Conservation (phyloP, 163 green algal species). For the Scenedesmus sp. region DNA sequence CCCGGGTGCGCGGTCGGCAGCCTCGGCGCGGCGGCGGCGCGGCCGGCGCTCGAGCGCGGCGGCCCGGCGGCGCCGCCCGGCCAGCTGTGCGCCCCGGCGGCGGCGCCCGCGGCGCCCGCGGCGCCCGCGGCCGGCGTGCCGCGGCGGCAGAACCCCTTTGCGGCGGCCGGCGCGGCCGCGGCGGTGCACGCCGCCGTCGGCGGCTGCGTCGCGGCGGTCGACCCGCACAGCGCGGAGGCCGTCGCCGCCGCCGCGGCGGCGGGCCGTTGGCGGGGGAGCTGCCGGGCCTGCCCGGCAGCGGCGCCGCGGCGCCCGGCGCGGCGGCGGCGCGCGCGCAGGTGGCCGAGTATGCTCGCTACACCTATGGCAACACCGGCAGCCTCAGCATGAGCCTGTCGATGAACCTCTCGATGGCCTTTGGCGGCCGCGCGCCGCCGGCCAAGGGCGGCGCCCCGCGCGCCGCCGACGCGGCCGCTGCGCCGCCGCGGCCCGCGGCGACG, state of each 20-base stretch:
- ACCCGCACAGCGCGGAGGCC: not conserved
- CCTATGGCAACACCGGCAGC: not conserved
- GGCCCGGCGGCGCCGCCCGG: not conserved
- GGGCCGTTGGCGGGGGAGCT: too few relatives aligned
- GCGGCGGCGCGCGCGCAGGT: too few relatives aligned
- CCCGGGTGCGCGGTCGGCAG: too few relatives aligned
- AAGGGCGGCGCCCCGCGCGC: not conserved
- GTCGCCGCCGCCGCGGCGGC: constrained; percentile 5
- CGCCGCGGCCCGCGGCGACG: not conserved
- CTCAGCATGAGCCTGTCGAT: not conserved
- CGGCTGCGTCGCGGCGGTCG: constrained; percentile 26
- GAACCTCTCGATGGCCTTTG: constrained; percentile 9
- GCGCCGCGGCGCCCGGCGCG: too few relatives aligned
- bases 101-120: not conserved
- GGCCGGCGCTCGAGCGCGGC: not conserved
- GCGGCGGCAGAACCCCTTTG: constrained; percentile 37
- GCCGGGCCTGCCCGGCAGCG: too few relatives aligned
- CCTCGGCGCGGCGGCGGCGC: constrained; percentile 9
- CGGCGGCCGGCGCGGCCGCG: constrained; percentile 23
- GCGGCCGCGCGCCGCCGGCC: not conserved
- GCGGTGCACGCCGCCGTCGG: constrained; percentile 31
- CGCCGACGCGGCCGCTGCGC: not conserved
- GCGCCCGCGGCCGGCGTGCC: too few relatives aligned
- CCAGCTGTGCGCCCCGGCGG: not conserved
- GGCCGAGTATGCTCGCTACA: too few relatives aligned